Percentiles rank a stretch among this genome's conserved stretches.
Evolutionary conservation across 1,139 yeast genomes (phyloP).

Genomic region (Yamadazyma friedrichii): DNA sequence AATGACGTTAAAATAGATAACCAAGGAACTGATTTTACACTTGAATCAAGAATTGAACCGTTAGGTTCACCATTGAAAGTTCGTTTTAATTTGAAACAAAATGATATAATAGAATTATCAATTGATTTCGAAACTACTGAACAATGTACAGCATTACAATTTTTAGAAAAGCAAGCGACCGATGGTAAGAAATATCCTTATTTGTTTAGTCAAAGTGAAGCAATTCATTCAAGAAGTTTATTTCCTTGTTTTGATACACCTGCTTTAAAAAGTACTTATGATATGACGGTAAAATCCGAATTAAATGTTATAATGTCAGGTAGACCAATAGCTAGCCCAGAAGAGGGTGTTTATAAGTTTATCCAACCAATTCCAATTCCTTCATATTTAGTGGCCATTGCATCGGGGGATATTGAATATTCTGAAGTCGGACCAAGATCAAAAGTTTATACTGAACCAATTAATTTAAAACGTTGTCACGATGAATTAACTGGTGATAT

Average conservation of each 20-base stretch:
- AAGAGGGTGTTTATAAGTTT: constrained; percentile 39
- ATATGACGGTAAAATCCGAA: constrained; percentile 60
- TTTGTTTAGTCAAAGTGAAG: constrained; percentile 87
- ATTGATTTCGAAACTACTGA: constrained; percentile 66
- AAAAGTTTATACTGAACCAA: constrained; percentile 76
- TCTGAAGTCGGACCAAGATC: constrained; percentile 86
- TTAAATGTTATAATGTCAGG: constrained; percentile 76
- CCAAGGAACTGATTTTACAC: constrained; percentile 24
- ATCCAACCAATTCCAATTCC: constrained; percentile 84
- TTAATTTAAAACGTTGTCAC: constrained; percentile 62
- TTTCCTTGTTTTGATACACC: constrained; percentile 95
- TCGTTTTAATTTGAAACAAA: constrained; percentile 13
- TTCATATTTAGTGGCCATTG: constrained; percentile 78
- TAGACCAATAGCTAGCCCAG: constrained; percentile 27
- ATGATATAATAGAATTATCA: constrained; percentile 28
- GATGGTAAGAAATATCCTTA: constrained; percentile 72
- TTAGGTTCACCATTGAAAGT: constrained; percentile 65
- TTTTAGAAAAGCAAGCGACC: constrained; percentile 77
- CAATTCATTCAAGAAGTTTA: constrained; percentile 85
- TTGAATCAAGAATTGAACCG: constrained; percentile 55
- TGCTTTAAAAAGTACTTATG: constrained; percentile 67
- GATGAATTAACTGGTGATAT: constrained; percentile 79
- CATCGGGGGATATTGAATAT: constrained; percentile 73
- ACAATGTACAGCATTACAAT: constrained; percentile 82
- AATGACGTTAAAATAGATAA: constrained; percentile 48